Evolutionary conservation across 78 protist genomes (phyloP), one percentile per base, ranked within the genome.

Genomic region (Creolimax fragrantissima): DNA sequence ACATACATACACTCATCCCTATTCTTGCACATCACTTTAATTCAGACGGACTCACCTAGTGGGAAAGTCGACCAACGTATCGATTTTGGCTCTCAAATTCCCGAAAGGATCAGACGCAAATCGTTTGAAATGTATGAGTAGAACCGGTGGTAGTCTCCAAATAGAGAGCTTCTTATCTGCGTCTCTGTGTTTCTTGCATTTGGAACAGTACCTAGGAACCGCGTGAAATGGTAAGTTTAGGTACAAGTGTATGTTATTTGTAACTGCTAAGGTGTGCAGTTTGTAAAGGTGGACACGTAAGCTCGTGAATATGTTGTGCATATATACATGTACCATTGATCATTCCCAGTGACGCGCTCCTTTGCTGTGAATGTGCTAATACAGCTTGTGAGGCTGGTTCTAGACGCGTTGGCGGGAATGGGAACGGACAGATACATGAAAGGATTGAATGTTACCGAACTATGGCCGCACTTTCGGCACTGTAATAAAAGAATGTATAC

Each of bases 361-460:
- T 11, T 24, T 4, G 90, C 44, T 37, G 45, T 37, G 45, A 86
- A 42, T 35, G 37, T 32, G 6, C 43, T 45, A 5, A 86, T 86
- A 41, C 58, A 36, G 32, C 43, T 41, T 37, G 17, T 42, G 44
- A 86, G 90, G 41, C 44, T 83, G 86, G 86, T 32, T 58, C 24
- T 17, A 32, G 74, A 58, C 74, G 24, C 74, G 86, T 83, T 83
- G 42, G 86, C 42, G 7, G 86, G 86, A 24, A 83, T 11, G 86
- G 86, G 86, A 36, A 83, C 41, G 7, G 95, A 32, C 7, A 97
- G 88, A 90, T 93, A 97, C 97, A 96, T 97, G 92, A 95, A 96
- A 17, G 99, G 99, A 42, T 97, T 97, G 47, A 95, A 97, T 2
- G 97, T 94, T 81, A 94, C 92, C 36, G 93, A 81, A 24, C 4